Evolutionary conservation across 148 eudicot genomes (phyloP).

Genomic region (Rhododendron kiyosumense): DNA sequence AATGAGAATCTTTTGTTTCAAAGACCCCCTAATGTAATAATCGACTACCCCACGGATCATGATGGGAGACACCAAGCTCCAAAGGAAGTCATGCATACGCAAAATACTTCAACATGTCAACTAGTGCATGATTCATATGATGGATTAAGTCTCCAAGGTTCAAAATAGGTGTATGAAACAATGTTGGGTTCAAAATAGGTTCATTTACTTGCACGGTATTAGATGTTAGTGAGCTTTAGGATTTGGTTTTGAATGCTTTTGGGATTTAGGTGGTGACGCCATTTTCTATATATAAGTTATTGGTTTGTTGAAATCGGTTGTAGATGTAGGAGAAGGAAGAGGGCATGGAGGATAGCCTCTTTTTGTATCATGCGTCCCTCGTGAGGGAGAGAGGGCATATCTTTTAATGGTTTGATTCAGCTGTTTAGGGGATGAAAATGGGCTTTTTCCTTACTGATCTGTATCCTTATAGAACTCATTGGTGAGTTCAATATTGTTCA

Average conservation of each 20-base stretch:
- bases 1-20: neutral
- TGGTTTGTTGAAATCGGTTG: neutral
- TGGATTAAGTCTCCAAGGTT: neutral
- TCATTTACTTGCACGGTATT: neutral
- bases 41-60: neutral
- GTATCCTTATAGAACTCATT: neutral
- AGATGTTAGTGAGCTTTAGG: neutral
- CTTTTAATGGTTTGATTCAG: neutral
- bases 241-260: neutral
- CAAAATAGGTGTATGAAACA: neutral
- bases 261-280: neutral
- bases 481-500: neutral
- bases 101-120: neutral
- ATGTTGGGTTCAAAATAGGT: neutral
- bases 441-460: neutral
- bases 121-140: neutral
- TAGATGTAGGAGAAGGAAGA: neutral
- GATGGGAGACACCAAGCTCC: neutral
- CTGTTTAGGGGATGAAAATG: neutral
- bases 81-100: neutral
- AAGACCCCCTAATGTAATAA: neutral
- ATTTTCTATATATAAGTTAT: neutral
- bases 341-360: neutral
- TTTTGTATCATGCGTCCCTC: neutral
- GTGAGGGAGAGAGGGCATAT: neutral